Conservation (phyloP, 176 grass and related monocot species). For the Typha latifolia region DNA sequence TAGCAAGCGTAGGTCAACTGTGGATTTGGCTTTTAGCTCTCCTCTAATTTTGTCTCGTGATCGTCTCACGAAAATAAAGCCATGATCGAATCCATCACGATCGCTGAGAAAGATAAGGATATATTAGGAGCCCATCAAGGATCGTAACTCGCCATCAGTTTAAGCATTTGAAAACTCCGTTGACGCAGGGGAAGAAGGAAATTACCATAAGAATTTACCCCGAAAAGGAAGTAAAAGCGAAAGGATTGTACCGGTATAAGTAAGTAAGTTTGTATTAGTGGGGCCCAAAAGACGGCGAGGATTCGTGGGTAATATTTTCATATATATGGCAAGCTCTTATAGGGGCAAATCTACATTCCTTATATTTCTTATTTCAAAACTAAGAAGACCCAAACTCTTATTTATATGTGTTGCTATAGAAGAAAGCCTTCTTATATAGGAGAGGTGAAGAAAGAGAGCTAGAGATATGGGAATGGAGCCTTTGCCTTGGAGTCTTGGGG, state of each 20-base stretch:
- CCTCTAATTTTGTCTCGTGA: neutral
- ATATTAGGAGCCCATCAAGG: neutral
- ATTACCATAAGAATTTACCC: neutral
- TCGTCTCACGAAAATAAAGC: no score
- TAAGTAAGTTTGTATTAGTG: neutral
- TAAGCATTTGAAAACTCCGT: neutral
- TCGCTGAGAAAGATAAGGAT: neutral
- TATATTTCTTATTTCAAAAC: constrained; percentile 3
- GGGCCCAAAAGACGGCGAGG: constrained; percentile 1
- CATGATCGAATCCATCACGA: no score
- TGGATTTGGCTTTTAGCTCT: neutral
- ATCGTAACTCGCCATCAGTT: neutral
- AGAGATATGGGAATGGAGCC: neutral
- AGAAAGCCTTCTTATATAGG: neutral
- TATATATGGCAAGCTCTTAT: constrained; percentile 5
- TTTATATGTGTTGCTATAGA: neutral
- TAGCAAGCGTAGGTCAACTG: neutral
- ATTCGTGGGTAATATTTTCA: neutral
- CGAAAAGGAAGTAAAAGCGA: neutral
- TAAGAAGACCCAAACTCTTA: neutral
- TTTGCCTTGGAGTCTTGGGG: neutral
- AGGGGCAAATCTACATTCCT: neutral
- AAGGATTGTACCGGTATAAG: no score
- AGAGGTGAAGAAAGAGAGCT: neutral
- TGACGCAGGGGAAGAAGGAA: neutral